Percentiles rank a stretch among this genome's conserved stretches.
Conservation (phyloP, 2,329 filamentous ascomycete species). For the Fusarium sp. region DNA sequence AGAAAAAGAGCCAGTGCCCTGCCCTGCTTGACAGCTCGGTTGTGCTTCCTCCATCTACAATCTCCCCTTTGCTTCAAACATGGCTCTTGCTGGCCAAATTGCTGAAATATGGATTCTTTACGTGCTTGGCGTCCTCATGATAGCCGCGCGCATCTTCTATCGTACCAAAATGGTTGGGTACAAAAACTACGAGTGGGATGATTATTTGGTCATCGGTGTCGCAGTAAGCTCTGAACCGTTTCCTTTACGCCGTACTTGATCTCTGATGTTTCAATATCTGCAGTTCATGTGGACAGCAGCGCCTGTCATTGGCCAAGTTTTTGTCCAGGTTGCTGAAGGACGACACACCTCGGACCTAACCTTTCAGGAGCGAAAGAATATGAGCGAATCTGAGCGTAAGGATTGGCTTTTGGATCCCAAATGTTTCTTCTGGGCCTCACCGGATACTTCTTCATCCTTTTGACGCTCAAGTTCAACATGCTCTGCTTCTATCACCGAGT, state of each 20-base stretch:
- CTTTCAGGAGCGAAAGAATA: conserved; percentile 45
- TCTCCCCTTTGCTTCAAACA: not conserved
- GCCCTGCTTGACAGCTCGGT: not conserved
- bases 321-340: conserved; percentile 46
- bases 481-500: conserved; percentile 54
- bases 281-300: conserved; percentile 37
- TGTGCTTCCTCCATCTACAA: not conserved
- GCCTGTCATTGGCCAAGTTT: conserved; percentile 39
- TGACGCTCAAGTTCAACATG: conserved; percentile 57
- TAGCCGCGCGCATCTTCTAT: conserved; percentile 48
- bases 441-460: conserved; percentile 52
- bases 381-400: conserved; percentile 44
- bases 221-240: conserved; percentile 1
- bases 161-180: conserved; percentile 50
- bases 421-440: conserved; percentile 51
- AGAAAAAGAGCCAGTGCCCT: not conserved
- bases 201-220: conserved; percentile 45
- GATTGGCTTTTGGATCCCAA: conserved; percentile 49
- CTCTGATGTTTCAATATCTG: rapidly evolving
- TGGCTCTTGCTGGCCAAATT: conserved; percentile 20
- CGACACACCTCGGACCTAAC: conserved; percentile 47
- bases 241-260: not conserved
- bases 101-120: conserved; percentile 54
- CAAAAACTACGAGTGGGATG: conserved; percentile 48
- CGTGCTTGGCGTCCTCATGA: conserved; percentile 46